phyloP scores from a whole-genome alignment of 495 filamentous ascomycete genomes.

The Apodospora peruviana region DNA sequence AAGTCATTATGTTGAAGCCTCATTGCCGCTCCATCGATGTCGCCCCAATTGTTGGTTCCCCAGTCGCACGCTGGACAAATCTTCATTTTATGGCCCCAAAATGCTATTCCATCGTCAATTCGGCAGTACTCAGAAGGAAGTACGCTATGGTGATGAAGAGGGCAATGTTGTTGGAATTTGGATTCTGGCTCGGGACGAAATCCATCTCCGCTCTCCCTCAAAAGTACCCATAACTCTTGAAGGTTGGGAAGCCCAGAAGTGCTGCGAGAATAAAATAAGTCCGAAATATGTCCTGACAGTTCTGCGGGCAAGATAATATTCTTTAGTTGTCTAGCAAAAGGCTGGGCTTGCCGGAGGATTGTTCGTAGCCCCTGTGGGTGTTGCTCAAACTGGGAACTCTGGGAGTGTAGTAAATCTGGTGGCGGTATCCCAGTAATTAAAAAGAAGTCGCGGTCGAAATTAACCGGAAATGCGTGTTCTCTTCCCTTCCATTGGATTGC shows the following conservation, averaged over 20 bases:
- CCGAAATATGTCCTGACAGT: background rate
- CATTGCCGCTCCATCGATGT: background rate
- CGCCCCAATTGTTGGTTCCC: background rate
- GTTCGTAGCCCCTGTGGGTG: background rate
- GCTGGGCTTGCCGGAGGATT: background rate
- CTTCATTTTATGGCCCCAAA: background rate
- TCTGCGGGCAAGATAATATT: background rate
- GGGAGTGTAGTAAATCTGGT: background rate
- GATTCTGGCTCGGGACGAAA: background rate
- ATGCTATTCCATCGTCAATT: background rate
- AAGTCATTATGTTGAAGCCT: background rate
- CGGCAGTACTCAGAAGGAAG: background rate
- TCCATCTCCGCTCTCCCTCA: background rate
- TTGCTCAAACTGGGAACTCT: background rate
- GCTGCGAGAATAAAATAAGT: background rate
- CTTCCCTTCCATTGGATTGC: background rate
- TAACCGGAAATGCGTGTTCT: background rate
- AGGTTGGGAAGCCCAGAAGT: background rate
- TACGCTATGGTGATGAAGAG: background rate
- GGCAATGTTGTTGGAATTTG: background rate
- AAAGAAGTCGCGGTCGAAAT: slow-evolving; percentile 1
- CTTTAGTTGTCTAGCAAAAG: background rate
- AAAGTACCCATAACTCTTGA: background rate
- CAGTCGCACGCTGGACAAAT: background rate
- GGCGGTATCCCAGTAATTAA: background rate